Evolutionary conservation across 805 yeast species (phyloP).

Genomic region (Torulaspora maleeae): DNA sequence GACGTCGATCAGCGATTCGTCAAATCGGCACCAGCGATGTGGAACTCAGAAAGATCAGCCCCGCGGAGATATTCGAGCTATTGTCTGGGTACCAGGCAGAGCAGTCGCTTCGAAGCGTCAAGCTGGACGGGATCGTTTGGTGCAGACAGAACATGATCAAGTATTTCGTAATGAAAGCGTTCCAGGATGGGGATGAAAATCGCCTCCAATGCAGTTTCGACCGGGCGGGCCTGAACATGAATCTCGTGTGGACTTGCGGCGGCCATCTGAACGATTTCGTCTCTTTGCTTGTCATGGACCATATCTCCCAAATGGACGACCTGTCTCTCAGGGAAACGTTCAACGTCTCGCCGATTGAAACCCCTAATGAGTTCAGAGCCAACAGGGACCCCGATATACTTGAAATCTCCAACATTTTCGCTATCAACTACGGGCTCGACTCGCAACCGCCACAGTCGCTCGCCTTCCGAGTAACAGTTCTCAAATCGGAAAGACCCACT

Average conservation of each 20-base stretch:
- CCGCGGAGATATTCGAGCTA: slow-evolving; percentile 21
- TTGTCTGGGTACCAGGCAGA: slow-evolving; percentile 5
- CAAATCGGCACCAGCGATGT: slow-evolving; percentile 4
- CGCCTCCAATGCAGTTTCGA: slow-evolving; percentile 16
- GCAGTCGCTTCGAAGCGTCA: slow-evolving; percentile 12
- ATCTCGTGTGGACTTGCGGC: slow-evolving; percentile 31
- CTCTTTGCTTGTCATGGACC: slow-evolving; percentile 24
- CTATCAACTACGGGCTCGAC: slow-evolving; percentile 16
- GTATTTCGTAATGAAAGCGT: slow-evolving; percentile 20
- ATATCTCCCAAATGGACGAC: slow-evolving; percentile 24
- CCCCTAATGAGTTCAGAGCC: background rate
- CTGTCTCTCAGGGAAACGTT: slow-evolving; percentile 24
- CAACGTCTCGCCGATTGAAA: slow-evolving; percentile 11
- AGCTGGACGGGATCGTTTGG: slow-evolving; percentile 31
- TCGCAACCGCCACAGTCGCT: slow-evolving; percentile 11
- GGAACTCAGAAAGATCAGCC: slow-evolving; percentile 19
- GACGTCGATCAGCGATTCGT: slow-evolving; percentile 12
- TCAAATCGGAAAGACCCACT: slow-evolving; percentile 19
- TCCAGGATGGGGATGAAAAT: slow-evolving; percentile 3
- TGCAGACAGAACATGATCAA: slow-evolving; percentile 31
- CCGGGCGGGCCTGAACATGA: slow-evolving; percentile 32
- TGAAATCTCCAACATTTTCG: slow-evolving; percentile 22
- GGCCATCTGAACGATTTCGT: slow-evolving; percentile 27
- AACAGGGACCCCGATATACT: slow-evolving; percentile 18
- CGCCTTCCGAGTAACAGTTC: slow-evolving; percentile 20